Evolutionary conservation across 1,284 basidiomycete genomes (phyloP), one percentile per base, ranked within the genome.

Genomic region (Microbotryum scabiosae): DNA sequence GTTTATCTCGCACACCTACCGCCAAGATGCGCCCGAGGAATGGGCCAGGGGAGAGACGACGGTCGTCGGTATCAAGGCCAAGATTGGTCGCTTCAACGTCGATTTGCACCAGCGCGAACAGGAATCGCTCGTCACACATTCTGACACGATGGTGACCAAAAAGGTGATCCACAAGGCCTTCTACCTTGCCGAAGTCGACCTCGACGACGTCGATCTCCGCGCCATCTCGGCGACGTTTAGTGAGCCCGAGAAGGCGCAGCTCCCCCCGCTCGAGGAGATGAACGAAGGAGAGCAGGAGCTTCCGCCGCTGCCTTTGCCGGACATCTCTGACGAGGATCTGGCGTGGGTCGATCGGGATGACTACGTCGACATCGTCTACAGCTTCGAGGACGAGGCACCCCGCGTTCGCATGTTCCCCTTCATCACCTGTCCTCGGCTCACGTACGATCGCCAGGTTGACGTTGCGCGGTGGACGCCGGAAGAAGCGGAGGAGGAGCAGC

Each of bases 51-150:
- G 90, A 1, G 81, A 85, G 46, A 87, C 87, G 4, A 83, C 85
- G 7, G 85, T 85, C 72, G 81, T 97, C 48, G 93, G 93, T 4
- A 63, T 84, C 72, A 97, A 97, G 75, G 87, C 85, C 9, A 81
- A 86, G 66, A 82, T 94, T 46, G 84, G 85, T 48, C 82, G 84
- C 43, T 86, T 97, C 73, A 85, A 87, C 66, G 87, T 87, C 45
- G 94, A 97, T 72, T 81, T 96, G 76, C 94, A 97, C 74, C 92
- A 97, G 75, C 82, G 92, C 58, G 86, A 89, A 67, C 87, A 94
- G 74, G 90, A 94, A 76, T 77, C 75, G 59, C 69, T 71, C 21
- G 67, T 75, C 25, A 59, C 73, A 45, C 73, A 77, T 21, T 80
- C 80, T 51, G 72, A 73, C 54, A 66, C 72, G 46, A 69, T 64